Evolutionary conservation across 2,329 filamentous ascomycete genomes (phyloP), one percentile per base, ranked within the genome.

Genomic region (Ophiostoma quercus): DNA sequence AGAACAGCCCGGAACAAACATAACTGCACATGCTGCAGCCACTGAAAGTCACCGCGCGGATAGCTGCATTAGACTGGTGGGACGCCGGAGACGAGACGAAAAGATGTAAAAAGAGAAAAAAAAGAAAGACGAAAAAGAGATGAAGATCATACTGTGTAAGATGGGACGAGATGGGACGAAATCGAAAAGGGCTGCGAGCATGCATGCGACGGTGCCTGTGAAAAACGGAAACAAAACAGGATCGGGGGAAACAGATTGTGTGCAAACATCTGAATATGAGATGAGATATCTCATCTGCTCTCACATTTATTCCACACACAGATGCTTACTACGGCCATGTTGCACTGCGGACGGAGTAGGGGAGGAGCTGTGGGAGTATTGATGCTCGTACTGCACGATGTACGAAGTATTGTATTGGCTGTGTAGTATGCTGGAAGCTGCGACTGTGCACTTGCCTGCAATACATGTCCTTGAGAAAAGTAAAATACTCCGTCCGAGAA

Each of bases 281-380:
- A 43, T 43, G 41, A 43, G 41, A 43, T 43, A 43, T 43, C 41
- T 43, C 41, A 47, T 47, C 14, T 47, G 39, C 39, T 41, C 41
- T 6, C 16, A 47, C 43, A 14, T 4, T 63, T 63, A 34, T 37
- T 37, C 37, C 60, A 65, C 62, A 22, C 32, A 65, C 54, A 25
- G 25, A 60, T n/a, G 29, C 29, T 63, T 37, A n/a, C 32, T 37
- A 37, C 32, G n/a, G 19, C 32, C 62, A 65, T 65, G 62, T 65
- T 65, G n/a, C 62, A 65, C 62, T 22, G 32, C 32, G 60, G 37
- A 63, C 60, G 60, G 60, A 63, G 60, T 32, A 37, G 29, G 32
- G 60, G 22, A 34, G 22, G 22, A 57, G 12, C 19, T 47, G 41
- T 43, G 41, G 11, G 11, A 43, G 41, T 37, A 37, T 41, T 41